Percentiles rank a stretch among this genome's conserved stretches.
These are phyloP conservation scores for Papiliotrema nemorosa DNA, from an alignment of 1,284 basidiomycete species.

Conservation along the genomic window DNA sequence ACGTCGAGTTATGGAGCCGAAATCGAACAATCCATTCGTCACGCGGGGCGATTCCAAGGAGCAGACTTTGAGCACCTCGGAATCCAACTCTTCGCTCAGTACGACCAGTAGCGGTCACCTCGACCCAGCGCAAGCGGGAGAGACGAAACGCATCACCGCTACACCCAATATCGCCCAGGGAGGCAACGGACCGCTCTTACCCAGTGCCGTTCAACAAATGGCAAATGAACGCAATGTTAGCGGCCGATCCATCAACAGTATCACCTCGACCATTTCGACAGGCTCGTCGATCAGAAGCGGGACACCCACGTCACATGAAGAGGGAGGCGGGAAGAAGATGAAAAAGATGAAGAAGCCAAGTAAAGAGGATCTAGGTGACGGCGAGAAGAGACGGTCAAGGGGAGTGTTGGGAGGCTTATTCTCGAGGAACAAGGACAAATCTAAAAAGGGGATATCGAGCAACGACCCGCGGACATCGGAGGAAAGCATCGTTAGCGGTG, in stretches of 20 bases:
- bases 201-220: constrained; percentile 37
- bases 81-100: constrained; percentile 16
- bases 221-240: constrained; percentile 40
- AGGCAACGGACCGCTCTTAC: constrained; percentile 48
- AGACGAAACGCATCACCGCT: constrained; percentile 68
- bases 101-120: constrained; percentile 17
- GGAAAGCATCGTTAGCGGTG: constrained; percentile 28
- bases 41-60: not conserved
- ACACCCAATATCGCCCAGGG: constrained; percentile 67
- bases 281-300: constrained; percentile 16
- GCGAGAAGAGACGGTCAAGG: constrained; percentile 35
- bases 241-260: constrained; percentile 24
- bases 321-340: constrained; percentile 21
- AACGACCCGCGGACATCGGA: constrained; percentile 30
- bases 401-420: constrained; percentile 64
- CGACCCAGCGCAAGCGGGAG: constrained; percentile 46
- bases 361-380: constrained; percentile 27
- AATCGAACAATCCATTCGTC: constrained; percentile 32
- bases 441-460: constrained; percentile 56
- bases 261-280: constrained; percentile 23
- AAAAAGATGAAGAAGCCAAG: constrained; percentile 28
- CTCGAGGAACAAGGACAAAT: constrained; percentile 66
- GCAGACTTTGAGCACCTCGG: not conserved
- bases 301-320: constrained; percentile 19
- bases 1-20: constrained; percentile 23